Evolutionary conservation across 495 filamentous ascomycete species (phyloP).

Genomic region (Xylaria acuta): DNA sequence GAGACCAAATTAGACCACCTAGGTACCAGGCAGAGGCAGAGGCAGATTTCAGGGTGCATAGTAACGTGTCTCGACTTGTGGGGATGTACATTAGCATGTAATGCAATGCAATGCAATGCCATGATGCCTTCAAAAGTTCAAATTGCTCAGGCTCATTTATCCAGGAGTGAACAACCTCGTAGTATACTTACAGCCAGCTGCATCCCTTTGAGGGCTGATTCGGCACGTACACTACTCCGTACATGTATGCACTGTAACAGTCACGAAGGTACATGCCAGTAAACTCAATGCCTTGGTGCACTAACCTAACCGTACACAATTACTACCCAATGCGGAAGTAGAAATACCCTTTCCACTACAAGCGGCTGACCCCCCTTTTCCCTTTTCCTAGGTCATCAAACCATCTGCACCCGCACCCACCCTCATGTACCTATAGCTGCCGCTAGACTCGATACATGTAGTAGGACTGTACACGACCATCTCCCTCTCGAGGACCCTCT

Average conservation of each 20-base stretch:
- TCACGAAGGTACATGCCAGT: background rate
- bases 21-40: background rate
- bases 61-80: slow-evolving; percentile 16
- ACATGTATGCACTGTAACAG: background rate
- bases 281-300: no score
- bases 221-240: no score
- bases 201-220: no score
- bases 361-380: slow-evolving; percentile 21
- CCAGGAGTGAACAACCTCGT: background rate
- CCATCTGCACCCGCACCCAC: slow-evolving; percentile 26
- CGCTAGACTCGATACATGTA: slow-evolving; percentile 26
- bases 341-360: slow-evolving; percentile 13
- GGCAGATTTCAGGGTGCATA: slow-evolving; percentile 22
- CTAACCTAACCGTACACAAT: background rate
- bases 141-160: slow-evolving; percentile 9
- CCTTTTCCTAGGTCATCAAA: slow-evolving; percentile 20
- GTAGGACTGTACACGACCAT: background rate
- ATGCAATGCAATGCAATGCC: slow-evolving; percentile 19
- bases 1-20: background rate
- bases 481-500: slow-evolving; percentile 34
- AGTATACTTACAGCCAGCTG: no score
- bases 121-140: slow-evolving; percentile 8
- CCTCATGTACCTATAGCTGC: slow-evolving; percentile 13
- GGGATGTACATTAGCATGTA: background rate
- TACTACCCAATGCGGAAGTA: slow-evolving; percentile 25